Base-by-base conservation (phyloP, 345 rosid genomes). In the Citrus reticulata region DNA sequence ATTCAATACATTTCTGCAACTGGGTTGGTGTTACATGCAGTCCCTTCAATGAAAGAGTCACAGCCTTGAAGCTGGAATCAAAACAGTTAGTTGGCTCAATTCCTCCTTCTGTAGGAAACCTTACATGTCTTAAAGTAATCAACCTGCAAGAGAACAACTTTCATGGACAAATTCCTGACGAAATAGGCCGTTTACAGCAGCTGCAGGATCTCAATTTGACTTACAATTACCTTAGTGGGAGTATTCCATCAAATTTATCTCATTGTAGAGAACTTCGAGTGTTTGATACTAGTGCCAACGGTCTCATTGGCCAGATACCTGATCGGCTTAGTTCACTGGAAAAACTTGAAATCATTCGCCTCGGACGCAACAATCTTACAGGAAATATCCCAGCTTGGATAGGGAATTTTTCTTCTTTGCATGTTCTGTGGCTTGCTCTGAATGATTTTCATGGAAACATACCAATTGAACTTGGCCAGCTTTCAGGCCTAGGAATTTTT, bases 301-400 rank as follows among this genome's bases (percentile, higher is more conserved):
- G 59, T 6, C 46, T 79, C 1, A 9, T 42, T 0, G 78, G 78
- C n/a, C 42, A 19, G 25, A 68, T 76, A 46, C 85, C 75, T 10
- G 4, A 14, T 2, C 70, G 24, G 37, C 14, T 75, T 35, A 39
- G 70, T 2, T 32, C 57, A 14, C 34, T 83, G 25, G 29, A n/a
- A 7, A 77, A 77, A 25, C 74, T 81, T 68, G 1, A 2, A 29
- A 14, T 10, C 22, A 61, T 77, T 17, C 32, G 46, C 14, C 3
- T 82, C 10, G 24, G 29, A 3, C 6, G 14, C 4, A 82, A 78
- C 34, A 57, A 57, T 25, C 58, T 82, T 1, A n/a, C 58, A 10
- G 79, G 80, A 13, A 65, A n/a, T 5, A 24, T 82, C 40, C 86
- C 87, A 2, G 57, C 67, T 29, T 77, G 73, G 27, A 6, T 85